Evolutionary conservation across 2,329 filamentous ascomycete genomes (phyloP), one percentile per base, ranked within the genome.

Genomic region (Metarhizium brunneum): DNA sequence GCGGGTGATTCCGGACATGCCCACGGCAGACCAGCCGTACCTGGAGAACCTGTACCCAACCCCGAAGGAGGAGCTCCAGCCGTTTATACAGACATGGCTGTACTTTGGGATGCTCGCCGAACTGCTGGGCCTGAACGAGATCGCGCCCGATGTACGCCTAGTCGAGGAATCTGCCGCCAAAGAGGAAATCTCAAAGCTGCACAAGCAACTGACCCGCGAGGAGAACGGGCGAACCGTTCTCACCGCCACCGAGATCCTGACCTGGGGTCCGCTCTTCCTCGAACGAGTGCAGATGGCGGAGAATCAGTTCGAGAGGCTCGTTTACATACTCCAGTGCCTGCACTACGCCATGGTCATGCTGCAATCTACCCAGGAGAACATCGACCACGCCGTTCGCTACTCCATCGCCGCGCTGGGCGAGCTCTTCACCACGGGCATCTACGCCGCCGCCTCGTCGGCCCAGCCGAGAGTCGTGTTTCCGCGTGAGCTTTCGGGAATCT

Each of bases 41-140:
- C 52, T 51, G 3, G 56, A 62, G 42, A 49, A 18, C n/a, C 47
- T 60, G 8, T 56, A 65, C 51, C 57, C 63, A 2, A 61, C 62
- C 3, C 58, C 63, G 7, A 47, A 58, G 7, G 55, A 56, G 3
- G 63, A 65, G 11, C 54, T 64, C 10, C 57, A 67, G 38, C 53
- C 60, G 0, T 66, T 69, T 47, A 50, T 67, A 14, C 68, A 70
- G 53, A 68, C 64, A 6, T 71, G 68, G 67, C 58, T 71, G 7
- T 69, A 63, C 52, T 68, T 71, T 56, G 68, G 69, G 0, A 56
- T 67, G 4, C 35, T 67, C 16, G 60, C 64, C 5, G 68, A 71
- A 53, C 60, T 67, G 32, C 42, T 68, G 3, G 60, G 63, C 25
- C 52, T 66, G 3, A 67, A 68, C 48, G 62, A 64, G 52, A 52